Evolutionary conservation across 2,329 filamentous ascomycete species (phyloP), one percentile per base, ranked within the genome.

Genomic region (Coleophoma eucalyptorum): DNA sequence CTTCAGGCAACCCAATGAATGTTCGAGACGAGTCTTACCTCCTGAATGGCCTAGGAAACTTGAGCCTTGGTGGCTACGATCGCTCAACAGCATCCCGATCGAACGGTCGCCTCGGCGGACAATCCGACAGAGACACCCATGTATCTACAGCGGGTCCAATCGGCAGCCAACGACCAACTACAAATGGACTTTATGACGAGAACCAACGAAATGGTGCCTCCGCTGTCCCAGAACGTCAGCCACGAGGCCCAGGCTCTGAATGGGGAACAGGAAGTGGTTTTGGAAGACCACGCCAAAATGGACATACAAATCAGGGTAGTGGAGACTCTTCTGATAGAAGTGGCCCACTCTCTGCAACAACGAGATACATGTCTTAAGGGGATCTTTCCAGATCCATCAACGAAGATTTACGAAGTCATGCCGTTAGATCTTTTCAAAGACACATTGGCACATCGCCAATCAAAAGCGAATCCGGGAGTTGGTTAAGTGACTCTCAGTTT

Each of bases 1-100:
- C 92, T 58, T 92, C 93, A 6, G 92, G 90, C 43, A 71, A 70
- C 42, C 69, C 68, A 41, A 67, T 76, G 48, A 61, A 55, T 33
- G 55, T 51, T 18, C 59, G 62, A 13, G 62, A 64, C 16, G 63
- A 65, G n/a, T 37, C 50, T 19, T 64, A 59, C 34, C 55, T 67
- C 13, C 34, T 61, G 20, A 61, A 84, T 61, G 83, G 82, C 51
- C 74, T 89, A 54, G 74, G 75, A 52, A 77, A 77, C 56, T 76
- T 88, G 69, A 79, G 74, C 49, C 70, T 88, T 35, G 78, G 78
- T 32, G 74, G 74, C 15, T 62, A 58, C 50, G 62, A 64, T 35
- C 61, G 63, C 26, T 50, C 55, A 16, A 56, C 34, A 21, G 53
- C 67, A 4, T 58, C 62, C 8, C 65, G 65, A 32, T 62, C 64